Evolutionary conservation across 1,284 basidiomycete species (phyloP).

Genomic region (Ustilago esculenta): DNA sequence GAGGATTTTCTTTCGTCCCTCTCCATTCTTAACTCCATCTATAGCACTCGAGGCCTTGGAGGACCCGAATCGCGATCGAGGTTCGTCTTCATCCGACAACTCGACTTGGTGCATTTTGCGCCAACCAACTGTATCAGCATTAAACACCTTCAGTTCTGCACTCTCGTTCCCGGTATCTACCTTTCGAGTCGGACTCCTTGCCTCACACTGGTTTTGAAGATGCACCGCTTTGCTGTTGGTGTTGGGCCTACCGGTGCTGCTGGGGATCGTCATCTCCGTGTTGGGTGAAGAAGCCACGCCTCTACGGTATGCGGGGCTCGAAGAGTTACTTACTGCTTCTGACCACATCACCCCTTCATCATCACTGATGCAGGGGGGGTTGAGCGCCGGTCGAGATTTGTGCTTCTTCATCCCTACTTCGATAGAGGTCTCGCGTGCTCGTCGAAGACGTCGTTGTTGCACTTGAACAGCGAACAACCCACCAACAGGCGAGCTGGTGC

Average conservation of each 20-base stretch:
- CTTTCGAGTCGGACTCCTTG: conserved; percentile 6
- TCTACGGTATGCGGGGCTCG: conserved; percentile 13
- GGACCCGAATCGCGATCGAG: not conserved
- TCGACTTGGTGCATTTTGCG: conserved; percentile 20
- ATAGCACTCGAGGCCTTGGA: no score
- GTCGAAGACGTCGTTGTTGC: conserved; percentile 14
- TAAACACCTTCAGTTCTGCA: not conserved
- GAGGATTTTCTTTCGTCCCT: conserved; percentile 16
- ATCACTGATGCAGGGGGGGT: conserved; percentile 10
- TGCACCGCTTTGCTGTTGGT: not conserved
- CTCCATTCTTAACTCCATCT: not conserved
- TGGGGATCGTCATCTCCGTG: conserved; percentile 29
- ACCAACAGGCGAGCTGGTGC: conserved; percentile 2
- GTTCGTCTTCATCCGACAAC: conserved; percentile 35
- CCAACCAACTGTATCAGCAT: conserved; percentile 1
- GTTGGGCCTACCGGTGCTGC: conserved; percentile 13
- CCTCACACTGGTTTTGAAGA: not conserved
- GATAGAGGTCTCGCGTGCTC: conserved; percentile 6
- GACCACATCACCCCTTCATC: conserved; percentile 5
- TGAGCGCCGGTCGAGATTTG: conserved; percentile 1
- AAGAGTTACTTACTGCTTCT: not conserved
- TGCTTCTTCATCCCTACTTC: conserved; percentile 8
- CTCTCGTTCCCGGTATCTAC: not conserved
- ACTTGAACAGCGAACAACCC: conserved; percentile 41
- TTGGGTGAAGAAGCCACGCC: conserved; percentile 15